A percentile compares a stretch with the other conserved stretches of the same genome.
phyloP scores from a whole-genome alignment of 1,139 yeast genomes.

The Pichia sp. region DNA sequence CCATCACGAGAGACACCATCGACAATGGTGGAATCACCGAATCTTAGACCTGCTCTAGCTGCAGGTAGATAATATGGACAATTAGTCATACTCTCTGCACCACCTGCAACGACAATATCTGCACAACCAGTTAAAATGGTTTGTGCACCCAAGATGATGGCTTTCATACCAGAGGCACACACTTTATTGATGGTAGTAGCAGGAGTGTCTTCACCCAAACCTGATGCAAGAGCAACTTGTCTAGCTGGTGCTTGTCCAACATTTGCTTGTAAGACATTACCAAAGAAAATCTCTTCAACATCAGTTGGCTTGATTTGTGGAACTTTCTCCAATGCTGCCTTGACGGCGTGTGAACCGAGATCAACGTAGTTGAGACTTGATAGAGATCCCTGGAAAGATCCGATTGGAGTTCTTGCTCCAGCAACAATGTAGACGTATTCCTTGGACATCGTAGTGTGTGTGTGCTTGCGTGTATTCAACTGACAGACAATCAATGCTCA shows the following conservation, averaged over 20 bases:
- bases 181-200: constrained; percentile 94
- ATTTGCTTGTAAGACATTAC: constrained; percentile 89
- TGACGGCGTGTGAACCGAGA: constrained; percentile 88
- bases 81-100: constrained; percentile 96
- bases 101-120: constrained; percentile 92
- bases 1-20: constrained; percentile 95
- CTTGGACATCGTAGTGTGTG: constrained; percentile 26
- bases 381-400: constrained; percentile 82
- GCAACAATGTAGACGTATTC: constrained; percentile 80
- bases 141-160: constrained; percentile 86
- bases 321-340: constrained; percentile 76
- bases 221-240: constrained; percentile 91
- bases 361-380: constrained; percentile 72
- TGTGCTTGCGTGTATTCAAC: no score
- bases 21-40: constrained; percentile 68
- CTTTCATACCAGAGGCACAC: constrained; percentile 95
- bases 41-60: constrained; percentile 84
- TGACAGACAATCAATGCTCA: no score
- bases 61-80: constrained; percentile 88
- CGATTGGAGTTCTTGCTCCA: constrained; percentile 91
- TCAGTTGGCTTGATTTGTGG: constrained; percentile 71
- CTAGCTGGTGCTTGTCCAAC: constrained; percentile 98
- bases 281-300: constrained; percentile 88
- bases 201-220: constrained; percentile 67
- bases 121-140: constrained; percentile 83